Percentiles rank a stretch among this genome's conserved stretches.
Evolutionary conservation across 371 early-diverging fungal species (phyloP).

Genomic region (Catenaria anguillulae): DNA sequence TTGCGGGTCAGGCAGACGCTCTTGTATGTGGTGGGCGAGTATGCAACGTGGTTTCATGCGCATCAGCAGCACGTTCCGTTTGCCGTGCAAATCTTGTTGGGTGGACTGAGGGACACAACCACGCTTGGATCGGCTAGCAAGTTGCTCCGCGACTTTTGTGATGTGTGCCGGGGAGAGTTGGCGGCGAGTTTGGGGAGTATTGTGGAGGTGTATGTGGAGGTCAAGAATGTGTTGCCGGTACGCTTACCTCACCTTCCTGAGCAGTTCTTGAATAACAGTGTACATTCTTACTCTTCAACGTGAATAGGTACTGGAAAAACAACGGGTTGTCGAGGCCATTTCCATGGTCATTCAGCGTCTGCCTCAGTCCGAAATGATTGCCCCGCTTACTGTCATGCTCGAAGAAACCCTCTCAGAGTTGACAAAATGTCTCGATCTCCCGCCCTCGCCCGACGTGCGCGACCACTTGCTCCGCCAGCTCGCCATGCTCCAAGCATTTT

Average conservation of each 20-base stretch:
- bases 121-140: neutral
- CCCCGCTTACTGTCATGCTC: neutral
- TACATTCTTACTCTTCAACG: too few species aligned
- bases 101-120: neutral
- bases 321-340: neutral
- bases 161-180: neutral
- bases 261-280: too few species aligned
- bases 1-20: conserved; percentile 6
- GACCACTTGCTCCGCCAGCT: neutral
- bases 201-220: neutral
- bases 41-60: conserved; percentile 5
- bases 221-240: neutral
- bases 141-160: conserved; percentile 1
- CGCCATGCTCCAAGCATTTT: neutral
- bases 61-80: neutral
- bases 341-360: conserved; percentile 4
- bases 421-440: neutral
- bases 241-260: neutral
- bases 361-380: neutral
- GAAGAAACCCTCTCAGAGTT: neutral
- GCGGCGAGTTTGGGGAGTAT: neutral
- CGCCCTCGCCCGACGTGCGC: neutral
- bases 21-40: conserved; percentile 2
- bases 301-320: neutral
- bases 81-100: neutral